Evolutionary conservation across 2,329 filamentous ascomycete species (phyloP).

Genomic region (Fusarium burgessii): DNA sequence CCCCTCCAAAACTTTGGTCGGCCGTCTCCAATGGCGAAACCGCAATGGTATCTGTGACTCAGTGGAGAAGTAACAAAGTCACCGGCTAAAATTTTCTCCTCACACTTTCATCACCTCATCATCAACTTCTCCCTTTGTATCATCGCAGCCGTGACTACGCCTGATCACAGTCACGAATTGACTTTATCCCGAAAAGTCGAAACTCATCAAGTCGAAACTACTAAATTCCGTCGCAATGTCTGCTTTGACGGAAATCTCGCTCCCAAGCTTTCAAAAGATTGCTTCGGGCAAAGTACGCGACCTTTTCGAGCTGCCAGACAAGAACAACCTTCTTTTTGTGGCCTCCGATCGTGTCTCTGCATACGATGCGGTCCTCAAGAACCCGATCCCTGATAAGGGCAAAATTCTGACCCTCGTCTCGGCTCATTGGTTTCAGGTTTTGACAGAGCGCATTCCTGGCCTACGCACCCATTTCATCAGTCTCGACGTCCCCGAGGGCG

Average conservation of each 20-base stretch:
- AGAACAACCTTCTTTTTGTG: slow-evolving; percentile 78
- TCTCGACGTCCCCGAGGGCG: slow-evolving; percentile 55
- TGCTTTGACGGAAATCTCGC: slow-evolving; percentile 35
- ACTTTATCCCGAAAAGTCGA: background rate
- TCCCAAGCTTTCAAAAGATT: slow-evolving; percentile 52
- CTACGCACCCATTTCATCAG: slow-evolving; percentile 66
- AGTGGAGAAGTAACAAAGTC: slow-evolving; percentile 39
- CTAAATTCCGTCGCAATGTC: slow-evolving; percentile 17
- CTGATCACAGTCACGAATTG: background rate
- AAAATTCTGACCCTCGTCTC: slow-evolving; percentile 60
- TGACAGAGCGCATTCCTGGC: slow-evolving; percentile 58
- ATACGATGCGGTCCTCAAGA: slow-evolving; percentile 83
- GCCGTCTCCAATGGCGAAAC: slow-evolving; percentile 7
- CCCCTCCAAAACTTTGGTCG: background rate
- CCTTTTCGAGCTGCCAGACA: slow-evolving; percentile 79
- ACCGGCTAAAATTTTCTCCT: slow-evolving; percentile 44
- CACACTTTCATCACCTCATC: slow-evolving; percentile 34
- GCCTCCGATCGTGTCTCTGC: slow-evolving; percentile 93
- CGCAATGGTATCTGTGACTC: slow-evolving; percentile 27
- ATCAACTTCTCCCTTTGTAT: slow-evolving; percentile 11
- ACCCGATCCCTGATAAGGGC: slow-evolving; percentile 63
- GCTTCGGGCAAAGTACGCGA: slow-evolving; percentile 79
- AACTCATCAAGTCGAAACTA: background rate
- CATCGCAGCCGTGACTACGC: slow-evolving; percentile 1
- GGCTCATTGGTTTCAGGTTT: slow-evolving; percentile 67